Evolutionary conservation across 192 early-diverging fungal genomes (phyloP), one percentile per base, ranked within the genome.

Genomic region (Dimargaris xerosporica): DNA sequence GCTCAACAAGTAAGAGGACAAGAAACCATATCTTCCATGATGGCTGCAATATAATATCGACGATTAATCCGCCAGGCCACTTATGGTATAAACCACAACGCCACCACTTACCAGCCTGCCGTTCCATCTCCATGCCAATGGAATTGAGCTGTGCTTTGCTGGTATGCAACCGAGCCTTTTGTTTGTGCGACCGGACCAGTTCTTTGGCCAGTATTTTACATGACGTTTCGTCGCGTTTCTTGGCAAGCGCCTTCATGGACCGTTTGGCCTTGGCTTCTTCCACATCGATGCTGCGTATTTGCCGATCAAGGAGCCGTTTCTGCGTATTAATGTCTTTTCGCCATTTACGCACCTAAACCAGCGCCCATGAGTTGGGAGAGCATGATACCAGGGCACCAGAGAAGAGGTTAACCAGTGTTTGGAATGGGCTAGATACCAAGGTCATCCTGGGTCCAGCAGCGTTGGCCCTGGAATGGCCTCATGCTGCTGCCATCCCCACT

Each of bases 141-240:
- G 90, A 91, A 71, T 90, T 92, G 62, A 99, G 75, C 66, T 95
- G 93, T 2, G 94, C 96, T 61, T 94, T 94, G 66, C 82, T 86
- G 11, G 85, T 91, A 63, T 84, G 76, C 41, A 98, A 67, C 12
- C 92, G 76, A 61, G 88, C 79, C 66, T 82, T 87, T n/a, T 91
- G 87, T 62, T 82, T 82, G 34, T 84, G 68, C 50, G 84, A 84
- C 10, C 84, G 75, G 9, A 94, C 85, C 26, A 99, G 73, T 66
- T 91, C 91, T 65, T 84, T 86, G 29, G 92, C 95, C 21, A 96
- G 74, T 10, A 82, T 73, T 63, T 74, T 85, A 67, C 85, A 89
- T 15, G 71, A 76, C 17, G 72, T 72, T 31, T 71, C 61, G 75
- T 99, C 94, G 51, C 84, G 85, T 67, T 90, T 86, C 69, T 94